phyloP scores from a whole-genome alignment of 192 early-diverging fungal genomes.

The Entomortierella parvispora region DNA sequence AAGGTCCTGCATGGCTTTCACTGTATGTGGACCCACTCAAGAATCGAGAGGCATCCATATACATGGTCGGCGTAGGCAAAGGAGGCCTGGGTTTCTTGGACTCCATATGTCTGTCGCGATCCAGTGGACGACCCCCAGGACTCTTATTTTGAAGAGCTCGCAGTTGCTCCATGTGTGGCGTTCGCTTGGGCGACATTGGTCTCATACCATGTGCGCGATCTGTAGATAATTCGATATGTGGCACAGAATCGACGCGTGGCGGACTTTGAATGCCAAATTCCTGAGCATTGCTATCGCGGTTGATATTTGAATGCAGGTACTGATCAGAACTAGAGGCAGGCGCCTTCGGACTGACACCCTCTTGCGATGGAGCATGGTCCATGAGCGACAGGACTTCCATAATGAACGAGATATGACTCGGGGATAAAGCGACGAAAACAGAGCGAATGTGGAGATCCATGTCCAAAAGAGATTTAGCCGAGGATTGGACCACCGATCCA shows the following conservation, averaged over 20 bases:
- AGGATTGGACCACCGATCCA: slow-evolving; percentile 7
- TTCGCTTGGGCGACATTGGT: slow-evolving; percentile 21
- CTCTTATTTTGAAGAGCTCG: slow-evolving; percentile 7
- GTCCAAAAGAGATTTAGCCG: slow-evolving; percentile 37
- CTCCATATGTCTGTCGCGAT: slow-evolving; percentile 5
- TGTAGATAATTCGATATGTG: neutral
- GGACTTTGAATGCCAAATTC: neutral
- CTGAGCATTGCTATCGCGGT: too few species aligned
- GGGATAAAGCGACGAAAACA: slow-evolving; percentile 44
- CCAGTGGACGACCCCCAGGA: slow-evolving; percentile 16
- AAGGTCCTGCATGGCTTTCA: slow-evolving; percentile 13
- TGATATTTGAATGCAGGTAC: too few species aligned
- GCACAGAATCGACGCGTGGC: neutral
- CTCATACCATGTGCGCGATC: slow-evolving; percentile 6
- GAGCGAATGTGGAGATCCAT: slow-evolving; percentile 54
- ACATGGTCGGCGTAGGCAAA: slow-evolving; percentile 11
- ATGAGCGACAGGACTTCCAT: slow-evolving; percentile 47
- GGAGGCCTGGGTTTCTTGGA: neutral
- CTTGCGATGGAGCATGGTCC: slow-evolving; percentile 6
- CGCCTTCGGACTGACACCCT: neutral
- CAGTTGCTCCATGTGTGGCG: neutral
- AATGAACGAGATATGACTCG: slow-evolving; percentile 59
- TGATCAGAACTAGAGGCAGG: too few species aligned
- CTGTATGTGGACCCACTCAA: slow-evolving; percentile 23
- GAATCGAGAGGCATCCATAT: slow-evolving; percentile 37